Percentiles rank a stretch among this genome's conserved stretches.
phyloP scores from a whole-genome alignment of 2,329 filamentous ascomycete species.

The Rutstroemia sp. region DNA sequence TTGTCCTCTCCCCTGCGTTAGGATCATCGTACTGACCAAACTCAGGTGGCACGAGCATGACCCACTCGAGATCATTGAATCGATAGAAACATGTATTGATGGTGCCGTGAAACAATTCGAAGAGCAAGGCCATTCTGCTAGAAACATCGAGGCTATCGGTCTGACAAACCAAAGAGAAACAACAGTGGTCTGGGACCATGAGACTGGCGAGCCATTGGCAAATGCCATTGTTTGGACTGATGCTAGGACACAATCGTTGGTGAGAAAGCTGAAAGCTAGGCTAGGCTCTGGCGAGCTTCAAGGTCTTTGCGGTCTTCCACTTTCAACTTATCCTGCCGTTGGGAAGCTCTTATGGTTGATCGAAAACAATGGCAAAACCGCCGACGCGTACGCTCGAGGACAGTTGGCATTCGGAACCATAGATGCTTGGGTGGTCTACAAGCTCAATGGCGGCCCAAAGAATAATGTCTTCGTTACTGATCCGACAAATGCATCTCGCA shows the following conservation, averaged over 20 bases:
- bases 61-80: slow-evolving; percentile 65
- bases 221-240: slow-evolving; percentile 90
- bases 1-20: slow-evolving; percentile 27
- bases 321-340: slow-evolving; percentile 83
- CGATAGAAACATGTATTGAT: slow-evolving; percentile 74
- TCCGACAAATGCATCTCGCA: slow-evolving; percentile 79
- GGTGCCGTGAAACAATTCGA: slow-evolving; percentile 65
- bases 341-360: slow-evolving; percentile 82
- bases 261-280: slow-evolving; percentile 65
- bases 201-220: slow-evolving; percentile 71
- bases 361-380: slow-evolving; percentile 61
- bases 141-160: slow-evolving; percentile 69
- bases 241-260: slow-evolving; percentile 65
- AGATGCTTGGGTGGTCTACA: slow-evolving; percentile 82
- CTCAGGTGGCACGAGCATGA: slow-evolving; percentile 85
- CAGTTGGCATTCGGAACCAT: slow-evolving; percentile 79
- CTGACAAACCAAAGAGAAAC: slow-evolving; percentile 84
- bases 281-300: slow-evolving; percentile 62
- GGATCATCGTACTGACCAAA: neutral
- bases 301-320: slow-evolving; percentile 68
- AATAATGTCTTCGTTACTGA: slow-evolving; percentile 71
- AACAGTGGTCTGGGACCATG: slow-evolving; percentile 74
- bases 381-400: slow-evolving; percentile 67
- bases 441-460: slow-evolving; percentile 66
- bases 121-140: slow-evolving; percentile 56